Base-by-base conservation (phyloP, 345 rosid genomes). In the Syzygium oleosum region DNA sequence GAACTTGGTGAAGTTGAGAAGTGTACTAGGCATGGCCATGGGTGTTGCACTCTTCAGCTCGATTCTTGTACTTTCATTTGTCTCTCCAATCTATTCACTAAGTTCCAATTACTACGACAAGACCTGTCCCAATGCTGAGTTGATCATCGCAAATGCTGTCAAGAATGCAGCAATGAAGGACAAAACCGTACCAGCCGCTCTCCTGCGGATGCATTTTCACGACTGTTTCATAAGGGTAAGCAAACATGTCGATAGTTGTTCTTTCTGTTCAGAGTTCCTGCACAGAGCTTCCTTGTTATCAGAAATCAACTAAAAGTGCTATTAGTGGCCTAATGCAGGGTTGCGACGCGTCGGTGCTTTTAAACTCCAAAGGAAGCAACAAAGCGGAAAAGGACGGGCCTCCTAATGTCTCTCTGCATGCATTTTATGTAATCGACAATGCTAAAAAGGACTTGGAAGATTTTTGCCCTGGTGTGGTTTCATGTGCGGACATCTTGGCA, bases 331-430 rank as follows among this genome's bases (percentile, higher is more conserved):
- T 53, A 46, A 83, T 31, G 21, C 53, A 97, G 99, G 99, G 99
- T 77, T 97, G 99, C 56, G 99, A 97, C 90, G 99, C 88, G 46
- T 97, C 99, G 12, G 99, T 96, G 90, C 91, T 97, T 52, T 65
- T 97, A 91, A 93, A 94, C 77, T 93, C 97, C 1, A 95, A 92
- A 88, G 96, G 94, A 9, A 92, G 92, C 52, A 93, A 93, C 90
- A 90, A 88, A 87, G 97, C 99, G 12, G 99, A 97, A 90, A 97
- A 97, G 90, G 99, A 95, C 88, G 99, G 98, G 27, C 98, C 98
- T 87, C 98, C 99, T 29, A 95, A 97, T 88, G 90, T 96, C 79
- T 96, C 99, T 34, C 89, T 97, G 86, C 99, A 95, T 89, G 98
- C 99, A 9, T 96, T 97, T 87, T 94, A 95, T 86, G 99, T 95